Conservation (phyloP, 306 rosid genomes). For the Lathyrus sativus region DNA sequence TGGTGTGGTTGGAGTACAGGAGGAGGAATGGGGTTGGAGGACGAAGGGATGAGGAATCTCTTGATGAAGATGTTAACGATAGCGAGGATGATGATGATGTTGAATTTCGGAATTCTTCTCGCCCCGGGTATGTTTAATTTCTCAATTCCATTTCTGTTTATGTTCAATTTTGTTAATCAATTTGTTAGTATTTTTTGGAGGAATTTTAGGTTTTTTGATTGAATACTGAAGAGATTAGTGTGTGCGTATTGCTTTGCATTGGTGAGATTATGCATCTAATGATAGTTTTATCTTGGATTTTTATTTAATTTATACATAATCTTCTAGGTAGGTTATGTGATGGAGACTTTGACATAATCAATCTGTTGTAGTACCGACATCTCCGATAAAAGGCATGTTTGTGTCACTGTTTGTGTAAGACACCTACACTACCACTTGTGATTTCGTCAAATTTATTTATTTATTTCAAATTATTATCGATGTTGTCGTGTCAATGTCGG, state of each 20-base stretch:
- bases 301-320: neutral
- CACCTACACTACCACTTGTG: no score
- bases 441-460: no score
- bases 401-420: no score
- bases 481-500: no score
- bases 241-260: neutral
- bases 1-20: conserved; percentile 80
- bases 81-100: conserved; percentile 52
- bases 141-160: neutral
- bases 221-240: neutral
- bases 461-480: no score
- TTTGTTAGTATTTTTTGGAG: neutral
- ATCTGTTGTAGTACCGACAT: no score
- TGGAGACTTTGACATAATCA: no score
- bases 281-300: neutral
- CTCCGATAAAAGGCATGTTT: no score
- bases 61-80: conserved; percentile 27
- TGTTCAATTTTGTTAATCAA: no score
- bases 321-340: no score
- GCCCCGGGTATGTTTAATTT: conserved; percentile 49
- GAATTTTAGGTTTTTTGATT: neutral
- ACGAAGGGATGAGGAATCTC: conserved; percentile 12
- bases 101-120: conserved; percentile 36
- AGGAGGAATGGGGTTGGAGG: conserved; percentile 37
- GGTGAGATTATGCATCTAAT: neutral